A percentile compares a stretch with the other conserved stretches of the same genome.
phyloP scores from a whole-genome alignment of 495 filamentous ascomycete genomes.

The Aspergillus panamensis region DNA sequence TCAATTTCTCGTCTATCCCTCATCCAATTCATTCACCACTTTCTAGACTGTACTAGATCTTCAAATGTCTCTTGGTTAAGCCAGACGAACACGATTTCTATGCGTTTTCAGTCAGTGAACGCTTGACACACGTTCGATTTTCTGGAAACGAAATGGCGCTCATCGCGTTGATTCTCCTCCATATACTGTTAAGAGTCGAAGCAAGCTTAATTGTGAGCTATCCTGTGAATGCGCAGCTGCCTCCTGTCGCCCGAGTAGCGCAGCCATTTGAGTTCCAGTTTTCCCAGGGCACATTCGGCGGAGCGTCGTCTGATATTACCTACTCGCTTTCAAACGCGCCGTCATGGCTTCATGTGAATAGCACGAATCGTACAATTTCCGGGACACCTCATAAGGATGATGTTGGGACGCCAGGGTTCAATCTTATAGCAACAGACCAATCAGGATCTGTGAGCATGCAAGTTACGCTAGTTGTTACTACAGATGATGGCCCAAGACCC shows the following conservation, averaged over 20 bases:
- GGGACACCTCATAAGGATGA: slow-evolving; percentile 60
- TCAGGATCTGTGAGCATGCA: slow-evolving; percentile 54
- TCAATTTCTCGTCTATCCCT: background rate
- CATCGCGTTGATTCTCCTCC: slow-evolving; percentile 30
- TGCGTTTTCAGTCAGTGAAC: slow-evolving; percentile 9
- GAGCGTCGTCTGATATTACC: slow-evolving; percentile 46
- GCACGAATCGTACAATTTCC: slow-evolving; percentile 55
- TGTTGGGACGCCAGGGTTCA: slow-evolving; percentile 52
- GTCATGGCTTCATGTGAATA: slow-evolving; percentile 67
- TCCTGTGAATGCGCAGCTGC: slow-evolving; percentile 73
- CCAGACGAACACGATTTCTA: slow-evolving; percentile 16
- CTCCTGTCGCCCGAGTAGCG: slow-evolving; percentile 65
- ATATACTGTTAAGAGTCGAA: slow-evolving; percentile 32
- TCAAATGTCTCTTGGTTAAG: slow-evolving; percentile 6
- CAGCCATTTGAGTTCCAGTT: slow-evolving; percentile 65
- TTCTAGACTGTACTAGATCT: background rate
- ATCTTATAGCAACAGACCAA: slow-evolving; percentile 58
- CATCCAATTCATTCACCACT: slow-evolving; percentile 13
- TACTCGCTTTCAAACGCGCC: slow-evolving; percentile 63
- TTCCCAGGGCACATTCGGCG: slow-evolving; percentile 63
- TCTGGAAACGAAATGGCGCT: slow-evolving; percentile 28
- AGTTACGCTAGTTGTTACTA: slow-evolving; percentile 61
- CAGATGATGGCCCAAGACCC: slow-evolving; percentile 47
- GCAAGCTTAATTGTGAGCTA: slow-evolving; percentile 55
- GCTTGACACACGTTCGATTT: slow-evolving; percentile 14